These are phyloP conservation scores for Pochonia chlamydosporia DNA, from an alignment of 2,329 filamentous ascomycete species.

Conservation along the genomic window DNA sequence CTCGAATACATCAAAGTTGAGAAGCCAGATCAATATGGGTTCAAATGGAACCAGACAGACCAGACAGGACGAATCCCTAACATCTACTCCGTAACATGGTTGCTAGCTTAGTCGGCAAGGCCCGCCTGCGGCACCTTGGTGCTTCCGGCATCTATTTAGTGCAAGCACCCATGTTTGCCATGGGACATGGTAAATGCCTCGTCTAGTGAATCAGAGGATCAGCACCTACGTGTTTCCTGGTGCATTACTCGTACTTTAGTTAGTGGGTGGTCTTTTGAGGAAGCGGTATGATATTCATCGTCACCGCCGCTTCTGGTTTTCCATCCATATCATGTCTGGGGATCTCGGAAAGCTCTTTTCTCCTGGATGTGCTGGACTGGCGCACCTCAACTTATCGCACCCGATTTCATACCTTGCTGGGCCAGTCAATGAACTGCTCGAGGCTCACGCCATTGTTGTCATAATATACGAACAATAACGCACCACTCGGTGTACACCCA, in stretches of 20 bases:
- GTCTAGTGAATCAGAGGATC: background rate
- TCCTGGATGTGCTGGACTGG: background rate
- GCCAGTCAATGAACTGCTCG: background rate
- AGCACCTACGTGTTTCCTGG: background rate
- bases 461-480: background rate
- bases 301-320: background rate
- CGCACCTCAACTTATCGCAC: background rate
- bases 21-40: background rate
- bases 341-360: too few relatives aligned
- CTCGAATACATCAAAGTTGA: background rate
- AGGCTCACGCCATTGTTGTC: background rate
- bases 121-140: background rate
- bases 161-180: background rate
- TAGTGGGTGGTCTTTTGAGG: background rate
- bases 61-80: too few relatives aligned
- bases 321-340: too few relatives aligned
- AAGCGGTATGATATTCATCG: background rate
- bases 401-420: background rate
- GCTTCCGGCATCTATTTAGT: background rate
- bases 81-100: too few relatives aligned
- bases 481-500: background rate
- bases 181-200: background rate
- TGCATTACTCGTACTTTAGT: background rate
- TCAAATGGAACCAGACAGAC: background rate
- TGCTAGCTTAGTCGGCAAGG: background rate